A percentile compares a stretch with the other conserved stretches of the same genome.
Conservation (phyloP, 176 grass and related monocot genomes). For the Zea luxurians region DNA sequence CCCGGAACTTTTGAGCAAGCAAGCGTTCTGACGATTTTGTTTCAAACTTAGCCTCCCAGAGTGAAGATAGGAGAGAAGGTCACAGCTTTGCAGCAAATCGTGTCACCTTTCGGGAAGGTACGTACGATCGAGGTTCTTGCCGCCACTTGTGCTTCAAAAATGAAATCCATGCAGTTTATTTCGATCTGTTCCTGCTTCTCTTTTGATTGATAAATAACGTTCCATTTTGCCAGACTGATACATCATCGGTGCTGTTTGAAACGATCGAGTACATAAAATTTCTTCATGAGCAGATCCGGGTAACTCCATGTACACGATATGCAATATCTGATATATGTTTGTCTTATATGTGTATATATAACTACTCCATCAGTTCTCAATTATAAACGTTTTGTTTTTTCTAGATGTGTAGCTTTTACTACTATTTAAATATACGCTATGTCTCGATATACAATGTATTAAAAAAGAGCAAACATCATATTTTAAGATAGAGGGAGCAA, state of each 20-base stretch:
- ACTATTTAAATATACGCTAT: no score
- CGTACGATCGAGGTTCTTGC: not conserved
- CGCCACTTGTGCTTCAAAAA: not conserved
- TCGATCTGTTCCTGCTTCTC: not conserved
- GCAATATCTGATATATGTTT: not conserved
- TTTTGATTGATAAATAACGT: constrained; percentile 17
- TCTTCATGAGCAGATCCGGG: constrained; percentile 84
- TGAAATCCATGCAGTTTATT: not conserved
- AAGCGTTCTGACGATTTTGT: not conserved
- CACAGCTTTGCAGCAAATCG: constrained; percentile 70
- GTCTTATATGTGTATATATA: no score
- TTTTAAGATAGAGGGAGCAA: no score
- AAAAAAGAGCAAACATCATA: no score
- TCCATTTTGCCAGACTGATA: constrained; percentile 61
- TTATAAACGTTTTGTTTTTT: no score
- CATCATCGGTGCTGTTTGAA: constrained; percentile 72
- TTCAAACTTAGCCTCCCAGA: constrained; percentile 39
- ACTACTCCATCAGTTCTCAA: no score
- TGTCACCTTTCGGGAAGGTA: constrained; percentile 91
- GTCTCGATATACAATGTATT: no score
- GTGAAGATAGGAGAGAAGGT: constrained; percentile 74
- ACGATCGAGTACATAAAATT: constrained; percentile 71
- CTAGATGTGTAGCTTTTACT: no score
- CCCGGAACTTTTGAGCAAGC: not conserved
- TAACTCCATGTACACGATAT: constrained; percentile 24